Evolutionary conservation across 139 green algal species (phyloP), one percentile per base, ranked within the genome.

Genomic region (Chlamydomonas incerta): DNA sequence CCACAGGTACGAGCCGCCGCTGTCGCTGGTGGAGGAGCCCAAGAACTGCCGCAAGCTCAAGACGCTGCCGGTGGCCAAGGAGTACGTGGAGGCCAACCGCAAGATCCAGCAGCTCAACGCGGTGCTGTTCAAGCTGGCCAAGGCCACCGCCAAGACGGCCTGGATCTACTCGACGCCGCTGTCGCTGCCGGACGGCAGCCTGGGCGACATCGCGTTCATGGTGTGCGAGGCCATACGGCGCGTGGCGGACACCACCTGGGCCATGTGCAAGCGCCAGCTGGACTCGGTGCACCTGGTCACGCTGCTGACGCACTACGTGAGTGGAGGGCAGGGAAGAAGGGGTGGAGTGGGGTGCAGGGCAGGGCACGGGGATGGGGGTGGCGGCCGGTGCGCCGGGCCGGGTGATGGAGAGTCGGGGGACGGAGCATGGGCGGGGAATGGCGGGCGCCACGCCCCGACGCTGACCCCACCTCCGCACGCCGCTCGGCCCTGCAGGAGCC

Each of bases 111-210:
- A 68, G 47, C 50, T 85, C 29, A 85, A 85, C 47, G 80, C 80
- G 2, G 80, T 85, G 47, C 67, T 85, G n/a, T 85, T 85, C 66
- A 85, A 85, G 66, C 80, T 85, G 50, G 80, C 80, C 47, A 85
- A 85, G 52, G 80, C 80, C 29, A 41, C 31, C 29, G 80, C 80
- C 50, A 85, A 85, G 67, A 77, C 80, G 47, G 80, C 80, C 13
- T 85, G 80, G 80, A 85, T 85, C 80, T 76, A 85, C 66, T 77
- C 66, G 26, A 85, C 80, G 47, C 80, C 80, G 66, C 67, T 85
- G 65, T 69, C 46, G 24, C 41, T 85, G 66, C 80, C 80, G 33
- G 80, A 85, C 47, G 80, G 66, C 31, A 31, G 4, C 31, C 33
- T 85, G 66, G 66, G 66, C 8, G 80, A 85, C 47, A 50, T 85